Conservation (phyloP, 2,329 filamentous ascomycete species). For the Ophiocordyceps robertsii region DNA sequence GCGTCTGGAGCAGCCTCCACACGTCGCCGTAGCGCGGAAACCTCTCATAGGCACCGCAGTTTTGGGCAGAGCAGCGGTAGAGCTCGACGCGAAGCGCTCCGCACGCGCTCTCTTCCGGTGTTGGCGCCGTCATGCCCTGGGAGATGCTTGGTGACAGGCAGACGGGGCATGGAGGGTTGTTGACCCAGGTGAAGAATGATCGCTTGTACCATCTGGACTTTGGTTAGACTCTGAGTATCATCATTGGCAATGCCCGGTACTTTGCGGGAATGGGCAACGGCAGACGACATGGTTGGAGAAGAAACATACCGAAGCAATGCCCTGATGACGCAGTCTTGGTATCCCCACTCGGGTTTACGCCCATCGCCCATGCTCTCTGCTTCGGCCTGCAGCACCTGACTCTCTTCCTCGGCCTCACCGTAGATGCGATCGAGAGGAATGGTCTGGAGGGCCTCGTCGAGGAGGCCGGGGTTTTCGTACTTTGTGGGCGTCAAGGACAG, state of each 20-base stretch:
- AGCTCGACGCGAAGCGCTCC: slow-evolving; percentile 81
- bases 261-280: not conserved
- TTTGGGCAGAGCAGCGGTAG: slow-evolving; percentile 68
- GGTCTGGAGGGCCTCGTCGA: slow-evolving; percentile 79
- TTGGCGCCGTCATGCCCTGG: slow-evolving; percentile 71
- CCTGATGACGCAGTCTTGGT: slow-evolving; percentile 90
- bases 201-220: slow-evolving; percentile 73
- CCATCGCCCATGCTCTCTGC: slow-evolving; percentile 77
- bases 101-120: slow-evolving; percentile 77
- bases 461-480: slow-evolving; percentile 88
- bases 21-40: slow-evolving; percentile 94
- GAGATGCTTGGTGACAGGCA: slow-evolving; percentile 76
- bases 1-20: slow-evolving; percentile 78
- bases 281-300: not conserved
- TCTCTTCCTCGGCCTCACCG: slow-evolving; percentile 85
- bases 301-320: slow-evolving; percentile 62
- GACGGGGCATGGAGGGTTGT: slow-evolving; percentile 75
- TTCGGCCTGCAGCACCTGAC: slow-evolving; percentile 73
- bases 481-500: slow-evolving; percentile 80
- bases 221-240: not conserved
- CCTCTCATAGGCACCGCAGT: slow-evolving; percentile 68
- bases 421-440: slow-evolving; percentile 89
- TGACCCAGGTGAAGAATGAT: slow-evolving; percentile 92
- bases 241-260: not conserved
- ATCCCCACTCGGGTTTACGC: slow-evolving; percentile 79